Evolutionary conservation across 2,329 filamentous ascomycete genomes (phyloP).

Genomic region (Colletotrichum filicis): DNA sequence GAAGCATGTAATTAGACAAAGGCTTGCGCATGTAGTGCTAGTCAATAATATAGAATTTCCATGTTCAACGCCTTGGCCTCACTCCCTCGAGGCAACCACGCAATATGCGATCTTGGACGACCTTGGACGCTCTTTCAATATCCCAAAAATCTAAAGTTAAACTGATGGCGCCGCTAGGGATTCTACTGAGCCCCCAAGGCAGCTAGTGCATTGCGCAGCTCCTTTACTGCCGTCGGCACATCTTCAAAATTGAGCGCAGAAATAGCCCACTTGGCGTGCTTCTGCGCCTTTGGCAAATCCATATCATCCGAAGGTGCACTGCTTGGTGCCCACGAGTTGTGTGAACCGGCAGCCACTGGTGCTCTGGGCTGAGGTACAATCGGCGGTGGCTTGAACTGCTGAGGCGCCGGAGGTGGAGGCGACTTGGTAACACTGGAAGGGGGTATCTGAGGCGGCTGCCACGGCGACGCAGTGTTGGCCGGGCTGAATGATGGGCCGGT

Average conservation of each 20-base stretch:
- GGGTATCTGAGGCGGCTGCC: constrained; percentile 25
- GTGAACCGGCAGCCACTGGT: constrained; percentile 6
- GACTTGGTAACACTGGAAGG: background rate
- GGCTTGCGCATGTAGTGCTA: background rate
- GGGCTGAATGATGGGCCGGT: constrained; percentile 30
- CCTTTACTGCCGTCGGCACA: constrained; percentile 86
- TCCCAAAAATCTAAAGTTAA: background rate
- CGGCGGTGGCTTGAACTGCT: constrained; percentile 38
- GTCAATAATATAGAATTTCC: background rate
- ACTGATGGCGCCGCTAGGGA: background rate
- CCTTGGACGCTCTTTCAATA: background rate
- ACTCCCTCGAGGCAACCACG: background rate
- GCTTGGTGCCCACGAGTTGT: constrained; percentile 35
- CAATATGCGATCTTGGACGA: background rate
- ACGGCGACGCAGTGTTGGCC: constrained; percentile 6
- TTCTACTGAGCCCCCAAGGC: constrained; percentile 68
- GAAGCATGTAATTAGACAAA: background rate
- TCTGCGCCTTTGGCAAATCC: constrained; percentile 86
- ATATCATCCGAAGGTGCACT: constrained; percentile 37
- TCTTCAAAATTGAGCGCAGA: constrained; percentile 98
- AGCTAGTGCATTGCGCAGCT: constrained; percentile 80
- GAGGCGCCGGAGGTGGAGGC: constrained; percentile 35
- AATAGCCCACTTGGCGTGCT: constrained; percentile 97
- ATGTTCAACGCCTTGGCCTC: background rate
- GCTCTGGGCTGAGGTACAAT: constrained; percentile 20